Evolutionary conservation across 169 alveolate species (phyloP), one percentile per base, ranked within the genome.

Genomic region (Eimeria necatrix): DNA sequence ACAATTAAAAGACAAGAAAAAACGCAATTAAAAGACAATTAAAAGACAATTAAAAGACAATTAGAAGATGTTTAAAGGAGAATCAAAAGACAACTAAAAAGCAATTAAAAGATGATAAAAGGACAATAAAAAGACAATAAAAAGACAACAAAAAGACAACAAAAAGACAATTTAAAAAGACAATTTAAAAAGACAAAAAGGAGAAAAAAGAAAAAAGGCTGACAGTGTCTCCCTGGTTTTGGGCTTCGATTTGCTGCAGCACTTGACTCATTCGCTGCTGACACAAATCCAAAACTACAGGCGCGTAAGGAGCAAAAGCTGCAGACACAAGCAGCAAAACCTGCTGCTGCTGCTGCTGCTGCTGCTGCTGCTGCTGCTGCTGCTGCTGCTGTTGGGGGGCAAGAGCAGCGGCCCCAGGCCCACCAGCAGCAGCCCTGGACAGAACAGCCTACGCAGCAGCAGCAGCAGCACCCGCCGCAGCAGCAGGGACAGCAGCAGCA

Each of bases 241-340:
- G 70, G 59, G 81, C 59, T 20, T 86, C 93, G 14, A 86, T 32
- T 46, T 68, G 71, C 83, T 73, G 48, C 41, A 86, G 48, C 20
- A 74, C 70, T 74, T 86, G 59, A 60, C 24, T 32, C 24, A 86
- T 73, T 26, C 60, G 46, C 70, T 24, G 16, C 70, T 22, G 46
- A n/a, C 93, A 86, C 26, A 81, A 60, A 26, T 86, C 93, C 41
- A 74, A 26, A 61, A 64, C 83, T 48, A 74, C 51, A 9, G 70
- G 93, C 51, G 93, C 93, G 84, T 61, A 86, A 46, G 93, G 95
- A 9, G 64, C 83, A 46, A 91, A 91, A 1, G 41, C 76, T 71
- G 80, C 56, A 90, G 32, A 14, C 14, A 90, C 16, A 8, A 7
- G 46, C 22, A 14, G 68, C 61, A 7, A 24, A 26, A 32, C 18